Base-by-base conservation (phyloP, 2,329 filamentous ascomycete species). In the Monosporascus sp. region DNA sequence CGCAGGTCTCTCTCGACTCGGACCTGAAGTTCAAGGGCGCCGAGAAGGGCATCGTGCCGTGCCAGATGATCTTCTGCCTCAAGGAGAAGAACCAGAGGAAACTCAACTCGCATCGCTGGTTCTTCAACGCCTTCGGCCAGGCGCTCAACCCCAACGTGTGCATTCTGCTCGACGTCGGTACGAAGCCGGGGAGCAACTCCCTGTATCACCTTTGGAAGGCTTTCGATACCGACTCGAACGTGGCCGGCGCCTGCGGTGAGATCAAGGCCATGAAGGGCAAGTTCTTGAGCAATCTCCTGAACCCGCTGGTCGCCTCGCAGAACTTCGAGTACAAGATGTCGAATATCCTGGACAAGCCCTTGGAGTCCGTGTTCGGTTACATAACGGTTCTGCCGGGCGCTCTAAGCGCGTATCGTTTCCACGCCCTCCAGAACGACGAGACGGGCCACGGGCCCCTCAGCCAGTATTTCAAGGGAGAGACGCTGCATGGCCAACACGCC, bases 301-400 rank as follows among this genome's bases (percentile, higher is more conserved):
- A 97, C 65, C 94, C 94, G 0, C 81, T 99, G 5, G 89, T 99
- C 22, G 94, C 94, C 2, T 92, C 92, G 1, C 94, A 99, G 66
- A 99, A 99, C 68, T 99, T 99, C 64, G 94, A 99, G 75, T 99
- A 99, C 81, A 99, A 99, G 80, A 96, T 99, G 88, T 96, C 90
- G 70, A 99, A 99, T 67, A 99, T 99, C 67, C 81, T 99, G 45
- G 94, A 99, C 71, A 99, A 99, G 75, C 94, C 94, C 2, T 77
- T 99, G 41, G 94, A 99, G 69, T 97, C 93, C 4, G 90, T 93
- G 0, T 99, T 99, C 70, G 94, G 94, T 47, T 99, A 97, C 74
- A 97, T 99, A 68, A 90, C 90, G 45, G 94, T 99, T 65, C 78
- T 99, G 66, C 94, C 94, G 1, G 94, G 94, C 76, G 94, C 94